phyloP scores from a whole-genome alignment of 2,329 filamentous ascomycete genomes.

The Colletotrichum sp. region DNA sequence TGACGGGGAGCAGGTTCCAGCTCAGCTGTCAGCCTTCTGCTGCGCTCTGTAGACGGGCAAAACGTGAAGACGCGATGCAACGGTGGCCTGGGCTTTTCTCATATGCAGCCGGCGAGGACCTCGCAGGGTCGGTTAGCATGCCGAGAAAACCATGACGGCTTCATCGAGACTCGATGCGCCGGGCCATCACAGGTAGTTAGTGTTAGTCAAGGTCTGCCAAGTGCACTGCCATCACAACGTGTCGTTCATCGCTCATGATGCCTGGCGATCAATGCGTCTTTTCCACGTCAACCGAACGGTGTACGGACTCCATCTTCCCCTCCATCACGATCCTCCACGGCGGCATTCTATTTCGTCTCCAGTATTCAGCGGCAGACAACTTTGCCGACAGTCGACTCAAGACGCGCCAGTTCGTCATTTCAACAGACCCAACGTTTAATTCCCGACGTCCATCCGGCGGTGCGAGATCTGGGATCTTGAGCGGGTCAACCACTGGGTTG shows the following conservation, averaged over 20 bases:
- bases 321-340: background rate
- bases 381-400: slow-evolving; percentile 1
- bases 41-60: background rate
- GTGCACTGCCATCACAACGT: background rate
- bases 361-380: background rate
- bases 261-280: background rate
- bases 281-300: background rate
- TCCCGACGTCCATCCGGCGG: background rate
- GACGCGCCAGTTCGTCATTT: background rate
- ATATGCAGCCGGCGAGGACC: background rate
- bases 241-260: background rate
- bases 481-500: background rate
- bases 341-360: background rate
- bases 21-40: background rate
- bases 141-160: background rate
- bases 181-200: background rate
- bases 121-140: background rate
- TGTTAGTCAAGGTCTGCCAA: background rate
- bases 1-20: background rate
- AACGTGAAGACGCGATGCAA: background rate
- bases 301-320: background rate
- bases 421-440: background rate
- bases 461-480: background rate
- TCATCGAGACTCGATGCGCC: background rate
- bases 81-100: background rate